Evolutionary conservation across 306 rosid species (phyloP).

Genomic region (Quercus engelmannii): DNA sequence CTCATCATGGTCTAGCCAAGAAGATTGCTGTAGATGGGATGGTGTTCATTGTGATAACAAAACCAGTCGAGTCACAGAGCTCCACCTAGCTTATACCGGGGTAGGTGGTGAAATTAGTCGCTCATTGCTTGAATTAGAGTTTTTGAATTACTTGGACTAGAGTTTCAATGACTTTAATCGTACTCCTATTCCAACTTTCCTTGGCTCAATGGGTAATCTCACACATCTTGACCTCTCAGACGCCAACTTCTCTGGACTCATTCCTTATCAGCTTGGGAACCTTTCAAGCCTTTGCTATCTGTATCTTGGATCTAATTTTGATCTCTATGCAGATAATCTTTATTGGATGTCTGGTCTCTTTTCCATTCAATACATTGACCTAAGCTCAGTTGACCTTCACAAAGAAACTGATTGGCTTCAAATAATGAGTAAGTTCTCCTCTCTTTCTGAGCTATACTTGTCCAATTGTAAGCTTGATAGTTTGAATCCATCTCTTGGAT

Average conservation of each 20-base stretch:
- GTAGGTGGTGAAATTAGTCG: neutral
- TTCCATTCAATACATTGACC: no score
- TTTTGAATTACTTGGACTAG: neutral
- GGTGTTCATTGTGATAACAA: neutral
- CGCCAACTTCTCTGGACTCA: neutral
- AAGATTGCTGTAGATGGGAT: neutral
- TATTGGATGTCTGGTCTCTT: no score
- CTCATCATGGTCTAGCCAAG: neutral
- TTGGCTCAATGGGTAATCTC: neutral
- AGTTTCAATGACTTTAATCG: neutral
- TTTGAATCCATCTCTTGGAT: neutral
- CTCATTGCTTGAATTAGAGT: neutral
- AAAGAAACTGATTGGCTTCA: neutral
- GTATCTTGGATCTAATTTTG: neutral
- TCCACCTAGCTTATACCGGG: neutral
- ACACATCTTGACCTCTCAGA: neutral
- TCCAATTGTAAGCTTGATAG: neutral
- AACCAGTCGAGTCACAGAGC: neutral
- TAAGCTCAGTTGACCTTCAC: no score
- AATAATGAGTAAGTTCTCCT: neutral
- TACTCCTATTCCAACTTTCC: neutral
- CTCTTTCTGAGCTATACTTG: neutral
- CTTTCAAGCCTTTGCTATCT: no score
- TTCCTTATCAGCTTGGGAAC: no score
- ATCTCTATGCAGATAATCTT: neutral